These are phyloP conservation scores for Pichia cephalocereana DNA, from an alignment of 805 yeast species.

Conservation along the genomic window DNA sequence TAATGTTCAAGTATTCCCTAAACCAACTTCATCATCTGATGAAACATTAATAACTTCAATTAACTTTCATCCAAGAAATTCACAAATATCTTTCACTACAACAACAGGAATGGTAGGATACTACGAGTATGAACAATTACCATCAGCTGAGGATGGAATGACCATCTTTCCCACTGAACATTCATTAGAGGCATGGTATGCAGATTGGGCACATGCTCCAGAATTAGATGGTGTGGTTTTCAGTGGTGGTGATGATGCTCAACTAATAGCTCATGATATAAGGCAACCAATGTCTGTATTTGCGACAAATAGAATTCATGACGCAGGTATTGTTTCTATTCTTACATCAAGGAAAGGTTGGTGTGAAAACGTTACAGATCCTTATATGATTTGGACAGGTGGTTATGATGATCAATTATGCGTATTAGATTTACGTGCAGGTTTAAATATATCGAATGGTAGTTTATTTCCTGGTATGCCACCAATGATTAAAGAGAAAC, in stretches of 20 bases:
- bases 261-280: conserved; percentile 64
- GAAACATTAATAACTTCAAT: conserved; percentile 52
- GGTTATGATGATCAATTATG: conserved; percentile 81
- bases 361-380: conserved; percentile 23
- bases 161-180: conserved; percentile 35
- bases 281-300: conserved; percentile 31
- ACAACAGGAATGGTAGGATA: conserved; percentile 55
- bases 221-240: conserved; percentile 50
- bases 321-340: conserved; percentile 86
- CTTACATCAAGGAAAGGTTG: conserved; percentile 42
- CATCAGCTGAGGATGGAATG: conserved; percentile 6
- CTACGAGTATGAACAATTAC: conserved; percentile 8
- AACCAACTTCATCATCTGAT: conserved; percentile 14
- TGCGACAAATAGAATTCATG: conserved; percentile 51
- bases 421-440: conserved; percentile 56
- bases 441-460: conserved; percentile 15
- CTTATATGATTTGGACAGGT: conserved; percentile 68
- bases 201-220: conserved; percentile 53
- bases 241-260: conserved; percentile 88
- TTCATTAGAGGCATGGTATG: conserved; percentile 82
- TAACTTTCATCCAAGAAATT: conserved; percentile 40
- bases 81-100: conserved; percentile 43
- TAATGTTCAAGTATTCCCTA: conserved; percentile 39
- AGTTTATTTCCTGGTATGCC: conserved; percentile 29
- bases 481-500: conserved; percentile 37